Percentiles rank a stretch among this genome's conserved stretches.
phyloP scores from a whole-genome alignment of 345 rosid species.

The Euphorbia tirucalli region DNA sequence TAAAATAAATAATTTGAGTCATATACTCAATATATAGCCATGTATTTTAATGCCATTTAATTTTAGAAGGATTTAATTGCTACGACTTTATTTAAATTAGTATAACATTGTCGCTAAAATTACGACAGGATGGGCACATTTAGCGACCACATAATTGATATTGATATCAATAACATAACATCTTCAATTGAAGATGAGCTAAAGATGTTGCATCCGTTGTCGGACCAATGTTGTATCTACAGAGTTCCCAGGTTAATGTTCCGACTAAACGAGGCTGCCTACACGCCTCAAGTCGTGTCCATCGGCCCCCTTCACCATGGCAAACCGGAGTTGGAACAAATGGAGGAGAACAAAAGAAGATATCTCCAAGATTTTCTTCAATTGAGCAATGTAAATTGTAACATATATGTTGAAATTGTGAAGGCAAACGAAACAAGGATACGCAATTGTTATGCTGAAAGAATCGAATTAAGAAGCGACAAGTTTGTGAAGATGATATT shows the following conservation, averaged over 20 bases:
- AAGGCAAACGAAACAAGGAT: not conserved
- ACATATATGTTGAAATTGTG: not conserved
- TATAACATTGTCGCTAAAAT: no score
- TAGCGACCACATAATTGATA: not conserved
- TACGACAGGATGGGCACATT: not conserved
- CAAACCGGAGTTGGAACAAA: not conserved
- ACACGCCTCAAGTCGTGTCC: not conserved
- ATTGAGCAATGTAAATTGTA: not conserved
- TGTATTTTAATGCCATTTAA: no score
- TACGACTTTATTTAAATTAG: no score
- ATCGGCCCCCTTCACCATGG: not conserved
- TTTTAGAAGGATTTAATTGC: no score
- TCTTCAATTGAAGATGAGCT: not conserved
- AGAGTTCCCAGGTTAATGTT: not conserved
- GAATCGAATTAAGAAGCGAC: not conserved
- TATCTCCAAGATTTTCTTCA: no score
- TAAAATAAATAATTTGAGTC: no score
- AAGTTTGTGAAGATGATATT: no score
- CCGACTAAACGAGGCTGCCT: not conserved
- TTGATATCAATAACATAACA: no score
- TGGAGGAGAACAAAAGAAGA: not conserved
- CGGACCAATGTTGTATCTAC: constrained; percentile 10
- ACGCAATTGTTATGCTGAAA: constrained; percentile 14
- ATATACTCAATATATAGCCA: no score
- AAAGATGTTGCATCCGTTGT: not conserved